Conservation (phyloP, 1,139 yeast species). For the Candida buenavistaensis region DNA sequence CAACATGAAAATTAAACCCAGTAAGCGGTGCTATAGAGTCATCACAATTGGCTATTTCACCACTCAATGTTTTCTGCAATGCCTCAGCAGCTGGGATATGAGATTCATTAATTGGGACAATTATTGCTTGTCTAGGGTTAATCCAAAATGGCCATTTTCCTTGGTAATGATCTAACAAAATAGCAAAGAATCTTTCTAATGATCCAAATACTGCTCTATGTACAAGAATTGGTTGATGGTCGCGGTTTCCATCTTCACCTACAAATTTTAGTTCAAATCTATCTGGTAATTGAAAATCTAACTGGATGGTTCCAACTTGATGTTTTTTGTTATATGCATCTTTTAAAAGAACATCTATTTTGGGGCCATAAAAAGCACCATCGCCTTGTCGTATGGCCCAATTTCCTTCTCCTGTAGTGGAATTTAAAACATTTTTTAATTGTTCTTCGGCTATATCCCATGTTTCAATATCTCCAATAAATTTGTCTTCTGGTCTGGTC, state of each 20-base stretch:
- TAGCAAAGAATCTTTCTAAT: conserved; percentile 87
- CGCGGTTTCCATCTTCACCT: conserved; percentile 46
- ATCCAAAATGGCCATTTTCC: conserved; percentile 99
- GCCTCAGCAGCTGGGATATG: conserved; percentile 57
- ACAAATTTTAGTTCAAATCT: conserved; percentile 76
- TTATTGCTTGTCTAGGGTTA: conserved; percentile 88
- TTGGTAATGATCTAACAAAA: conserved; percentile 82
- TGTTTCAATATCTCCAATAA: conserved; percentile 75
- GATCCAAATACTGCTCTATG: conserved; percentile 97
- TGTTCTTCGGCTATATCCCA: conserved; percentile 87
- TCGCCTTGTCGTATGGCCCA: conserved; percentile 88
- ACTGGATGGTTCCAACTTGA: conserved; percentile 94
- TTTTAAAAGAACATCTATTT: conserved; percentile 80
- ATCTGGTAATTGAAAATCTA: conserved; percentile 91
- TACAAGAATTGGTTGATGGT: conserved; percentile 78
- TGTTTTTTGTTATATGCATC: conserved; percentile 85
- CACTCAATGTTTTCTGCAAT: conserved; percentile 50
- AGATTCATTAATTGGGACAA: conserved; percentile 72
- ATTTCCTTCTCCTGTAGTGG: conserved; percentile 49
- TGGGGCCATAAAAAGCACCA: conserved; percentile 98
- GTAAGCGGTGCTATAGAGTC: conserved; percentile 50
- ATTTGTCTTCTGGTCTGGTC: conserved; percentile 84
- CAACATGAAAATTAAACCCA: conserved; percentile 68
- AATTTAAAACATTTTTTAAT: conserved; percentile 62
- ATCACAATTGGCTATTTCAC: conserved; percentile 37